Evolutionary conservation across 2,329 filamentous ascomycete genomes (phyloP).

Genomic region (Monosporascus sp.): DNA sequence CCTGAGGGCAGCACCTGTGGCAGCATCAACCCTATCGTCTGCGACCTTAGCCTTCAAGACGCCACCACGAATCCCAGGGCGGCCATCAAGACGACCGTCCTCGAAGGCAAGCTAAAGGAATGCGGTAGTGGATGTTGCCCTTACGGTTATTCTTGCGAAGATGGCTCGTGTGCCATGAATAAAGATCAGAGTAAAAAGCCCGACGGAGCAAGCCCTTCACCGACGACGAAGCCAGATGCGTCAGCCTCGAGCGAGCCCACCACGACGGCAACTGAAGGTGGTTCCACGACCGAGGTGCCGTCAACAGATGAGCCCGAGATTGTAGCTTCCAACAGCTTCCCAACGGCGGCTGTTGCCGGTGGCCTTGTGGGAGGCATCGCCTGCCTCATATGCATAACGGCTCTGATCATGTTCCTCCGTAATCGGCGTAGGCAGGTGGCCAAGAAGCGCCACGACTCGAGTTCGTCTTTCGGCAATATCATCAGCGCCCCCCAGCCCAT

Average conservation of each 20-base stretch:
- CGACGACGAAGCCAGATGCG: not conserved
- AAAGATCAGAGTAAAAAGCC: slow-evolving; percentile 41
- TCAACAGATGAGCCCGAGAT: slow-evolving; percentile 8
- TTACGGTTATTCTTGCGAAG: slow-evolving; percentile 62
- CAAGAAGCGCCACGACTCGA: slow-evolving; percentile 10
- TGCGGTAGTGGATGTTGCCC: slow-evolving; percentile 67
- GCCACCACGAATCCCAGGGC: slow-evolving; percentile 49
- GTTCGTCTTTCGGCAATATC: slow-evolving; percentile 22
- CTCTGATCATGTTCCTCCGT: slow-evolving; percentile 11
- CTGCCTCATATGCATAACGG: slow-evolving; percentile 11
- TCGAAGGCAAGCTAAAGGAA: slow-evolving; percentile 47
- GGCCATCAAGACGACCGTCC: slow-evolving; percentile 61
- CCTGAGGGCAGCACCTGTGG: slow-evolving; percentile 52
- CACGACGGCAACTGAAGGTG: slow-evolving; percentile 9
- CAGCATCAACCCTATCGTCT: slow-evolving; percentile 59
- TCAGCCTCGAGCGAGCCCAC: slow-evolving; percentile 6
- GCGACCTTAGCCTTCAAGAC: slow-evolving; percentile 59
- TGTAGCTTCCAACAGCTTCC: slow-evolving; percentile 11
- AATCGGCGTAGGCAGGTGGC: slow-evolving; percentile 10
- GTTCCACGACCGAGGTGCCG: slow-evolving; percentile 8
- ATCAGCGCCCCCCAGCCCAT: slow-evolving; percentile 25
- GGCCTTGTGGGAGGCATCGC: slow-evolving; percentile 23
- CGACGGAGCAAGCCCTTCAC: not conserved
- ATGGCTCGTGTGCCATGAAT: slow-evolving; percentile 46
- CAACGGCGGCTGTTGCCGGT: slow-evolving; percentile 25